A percentile compares a stretch with the other conserved stretches of the same genome.
Conservation (phyloP, 441 rosid species). For the Mallotus repandus region DNA sequence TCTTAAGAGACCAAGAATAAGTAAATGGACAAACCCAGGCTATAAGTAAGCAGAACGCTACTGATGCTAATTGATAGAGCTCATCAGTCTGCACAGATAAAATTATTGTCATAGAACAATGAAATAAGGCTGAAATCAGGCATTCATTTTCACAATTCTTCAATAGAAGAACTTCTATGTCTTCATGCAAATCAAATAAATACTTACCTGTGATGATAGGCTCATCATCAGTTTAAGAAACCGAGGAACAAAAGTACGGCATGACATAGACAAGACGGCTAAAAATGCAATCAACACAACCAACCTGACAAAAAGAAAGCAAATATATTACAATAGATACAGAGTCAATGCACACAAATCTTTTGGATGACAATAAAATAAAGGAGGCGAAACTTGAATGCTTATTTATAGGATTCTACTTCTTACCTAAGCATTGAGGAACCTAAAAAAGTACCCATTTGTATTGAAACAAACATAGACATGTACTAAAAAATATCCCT, state of each 20-base stretch:
- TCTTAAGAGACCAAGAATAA: constrained; percentile 5
- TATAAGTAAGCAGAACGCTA: constrained; percentile 94
- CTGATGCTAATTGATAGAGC: constrained; percentile 89
- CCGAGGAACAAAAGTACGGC: constrained; percentile 88
- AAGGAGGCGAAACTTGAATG: not conserved
- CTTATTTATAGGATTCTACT: not conserved
- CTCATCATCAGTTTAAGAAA: constrained; percentile 93
- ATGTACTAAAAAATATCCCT: not conserved
- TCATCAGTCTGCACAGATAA: constrained; percentile 79
- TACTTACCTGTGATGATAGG: constrained; percentile 76
- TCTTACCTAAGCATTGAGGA: not conserved
- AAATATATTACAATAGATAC: not conserved
- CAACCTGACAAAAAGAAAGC: constrained; percentile 50
- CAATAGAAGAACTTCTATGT: not conserved
- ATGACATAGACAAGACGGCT: constrained; percentile 64
- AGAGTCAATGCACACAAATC: not conserved
- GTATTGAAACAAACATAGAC: not conserved
- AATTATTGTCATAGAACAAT: constrained; percentile 23
- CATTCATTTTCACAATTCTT: not conserved
- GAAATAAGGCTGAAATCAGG: not conserved
- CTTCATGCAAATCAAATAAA: constrained; percentile 14
- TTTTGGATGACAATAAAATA: not conserved
- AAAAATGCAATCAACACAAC: constrained; percentile 73
- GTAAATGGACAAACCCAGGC: constrained; percentile 39
- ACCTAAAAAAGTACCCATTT: not conserved